These are phyloP conservation scores for Furcasterigmium furcatum DNA, from an alignment of 2,329 filamentous ascomycete species.

Conservation along the genomic window DNA sequence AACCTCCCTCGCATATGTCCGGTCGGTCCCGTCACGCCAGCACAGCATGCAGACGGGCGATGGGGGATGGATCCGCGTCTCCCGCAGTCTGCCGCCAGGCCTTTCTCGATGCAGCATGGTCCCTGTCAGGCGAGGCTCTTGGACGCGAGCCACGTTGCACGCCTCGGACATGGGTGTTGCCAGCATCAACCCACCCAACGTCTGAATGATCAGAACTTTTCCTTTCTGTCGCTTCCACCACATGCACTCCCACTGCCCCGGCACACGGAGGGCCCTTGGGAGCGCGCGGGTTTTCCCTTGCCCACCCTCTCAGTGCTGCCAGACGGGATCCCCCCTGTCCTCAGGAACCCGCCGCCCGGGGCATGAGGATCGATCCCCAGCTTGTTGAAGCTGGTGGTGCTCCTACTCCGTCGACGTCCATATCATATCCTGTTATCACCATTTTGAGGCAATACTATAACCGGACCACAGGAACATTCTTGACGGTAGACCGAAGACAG, in stretches of 20 bases:
- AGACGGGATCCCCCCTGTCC: neutral
- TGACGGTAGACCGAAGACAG: too few species aligned
- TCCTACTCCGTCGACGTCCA: too few species aligned
- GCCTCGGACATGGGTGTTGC: slow-evolving; percentile 9
- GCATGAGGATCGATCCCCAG: too few species aligned
- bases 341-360: neutral
- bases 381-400: too few species aligned
- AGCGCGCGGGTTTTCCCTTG: slow-evolving; percentile 1
- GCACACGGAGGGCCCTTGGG: too few species aligned
- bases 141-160: slow-evolving; percentile 17
- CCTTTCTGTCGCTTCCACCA: neutral
- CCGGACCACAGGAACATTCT: too few species aligned
- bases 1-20: too few species aligned
- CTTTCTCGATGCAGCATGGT: neutral
- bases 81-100: neutral
- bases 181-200: neutral
- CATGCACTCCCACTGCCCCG: neutral
- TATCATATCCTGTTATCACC: too few species aligned
- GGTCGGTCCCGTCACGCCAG: too few species aligned
- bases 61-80: neutral
- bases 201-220: neutral
- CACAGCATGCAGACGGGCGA: too few species aligned
- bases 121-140: slow-evolving; percentile 11
- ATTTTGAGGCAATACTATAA: too few species aligned
- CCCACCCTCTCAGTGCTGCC: slow-evolving; percentile 1